Conservation (phyloP, 352 stramenopile species). For the Phytopythium mirpurense region DNA sequence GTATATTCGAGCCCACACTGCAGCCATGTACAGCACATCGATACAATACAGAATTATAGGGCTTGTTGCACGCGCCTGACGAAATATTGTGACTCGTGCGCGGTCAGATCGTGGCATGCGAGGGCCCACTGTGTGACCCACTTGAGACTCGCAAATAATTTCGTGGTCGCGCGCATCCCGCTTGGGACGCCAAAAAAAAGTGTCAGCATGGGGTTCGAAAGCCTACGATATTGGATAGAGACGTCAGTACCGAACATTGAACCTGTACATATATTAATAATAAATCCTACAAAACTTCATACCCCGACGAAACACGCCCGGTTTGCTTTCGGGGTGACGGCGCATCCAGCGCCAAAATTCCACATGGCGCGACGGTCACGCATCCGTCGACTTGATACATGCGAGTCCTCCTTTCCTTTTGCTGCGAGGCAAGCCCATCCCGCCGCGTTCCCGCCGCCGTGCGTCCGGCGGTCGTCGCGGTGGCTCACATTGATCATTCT, state of each 20-base stretch:
- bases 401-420: too few species aligned
- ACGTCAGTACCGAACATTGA: background rate
- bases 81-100: too few species aligned
- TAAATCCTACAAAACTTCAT: background rate
- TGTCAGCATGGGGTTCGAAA: background rate
- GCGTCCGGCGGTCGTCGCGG: too few species aligned
- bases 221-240: background rate
- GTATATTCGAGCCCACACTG: too few species aligned
- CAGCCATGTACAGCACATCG: too few species aligned
- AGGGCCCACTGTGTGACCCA: background rate
- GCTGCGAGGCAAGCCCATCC: too few species aligned
- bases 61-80: too few species aligned
- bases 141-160: background rate
- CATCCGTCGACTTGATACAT: slow-evolving; percentile 1
- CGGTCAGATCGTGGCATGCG: background rate
- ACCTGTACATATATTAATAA: background rate
- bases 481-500: too few species aligned
- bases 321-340: background rate
- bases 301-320: background rate
- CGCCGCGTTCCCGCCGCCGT: too few species aligned
- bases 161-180: slow-evolving; percentile 1
- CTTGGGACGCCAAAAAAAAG: background rate
- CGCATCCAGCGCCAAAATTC: background rate
- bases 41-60: too few species aligned
- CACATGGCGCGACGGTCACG: background rate